Evolutionary conservation across 2,329 filamentous ascomycete genomes (phyloP), one percentile per base, ranked within the genome.

Genomic region (Davidsoniella neocaledoniae): DNA sequence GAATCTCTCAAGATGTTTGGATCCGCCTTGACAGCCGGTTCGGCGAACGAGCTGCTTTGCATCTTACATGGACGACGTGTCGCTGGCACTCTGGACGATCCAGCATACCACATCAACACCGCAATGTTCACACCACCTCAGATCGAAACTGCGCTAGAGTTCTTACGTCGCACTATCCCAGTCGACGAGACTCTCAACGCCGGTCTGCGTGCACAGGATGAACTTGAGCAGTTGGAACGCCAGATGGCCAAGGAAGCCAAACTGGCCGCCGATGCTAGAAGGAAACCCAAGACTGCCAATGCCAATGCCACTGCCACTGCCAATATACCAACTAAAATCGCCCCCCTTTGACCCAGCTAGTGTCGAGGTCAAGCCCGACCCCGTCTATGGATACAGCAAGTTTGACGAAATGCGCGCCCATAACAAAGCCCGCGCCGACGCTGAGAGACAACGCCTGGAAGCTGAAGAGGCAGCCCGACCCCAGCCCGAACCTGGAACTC

Each of bases 21-120:
- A 1, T 57, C 66, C 4, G 62, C 63, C 10, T 63, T 78, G 43
- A 61, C 64, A 53, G 59, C 65, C 1, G 55, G 57, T 3, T 57
- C 60, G 4, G 77, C 70, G 17, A 80, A 80, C 58, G 63, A 62
- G 42, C 60, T 81, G 41, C 61, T 81, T 46, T 66, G 67, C 48
- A 73, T 81, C 46, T 61, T 81, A 10, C 78, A 82, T 58, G 78
- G 77, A 7, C 70, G 76, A 36, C 68, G 78, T 39, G 75, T 82
- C 19, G 76, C 77, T 6, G 78, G 78, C 33, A 79, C 77, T 2
- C 64, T 81, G 40, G 70, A 76, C 9, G 77, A 81, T 57, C 77
- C 77, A 2, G 64, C 63, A 4, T 67, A 74, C 44, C 62, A 63
- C 36, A 55, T 62, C 23, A 70, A 76, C 55, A 77, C 74, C 25